These are phyloP conservation scores for Flueggea neowawraea DNA, from an alignment of 441 rosid species.

Conservation along the genomic window DNA sequence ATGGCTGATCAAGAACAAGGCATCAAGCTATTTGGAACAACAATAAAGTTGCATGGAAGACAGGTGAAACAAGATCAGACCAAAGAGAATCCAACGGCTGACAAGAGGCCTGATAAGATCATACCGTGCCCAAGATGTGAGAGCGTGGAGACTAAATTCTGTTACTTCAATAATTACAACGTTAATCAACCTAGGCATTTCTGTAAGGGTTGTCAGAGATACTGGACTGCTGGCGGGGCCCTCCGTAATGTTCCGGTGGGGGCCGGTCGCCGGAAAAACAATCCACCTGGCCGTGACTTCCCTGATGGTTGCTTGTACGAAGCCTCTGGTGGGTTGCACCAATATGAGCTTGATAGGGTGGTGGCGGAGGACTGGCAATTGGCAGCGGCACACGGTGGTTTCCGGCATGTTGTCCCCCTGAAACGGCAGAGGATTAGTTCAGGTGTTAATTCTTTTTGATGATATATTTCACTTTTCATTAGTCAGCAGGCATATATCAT, in stretches of 20 bases:
- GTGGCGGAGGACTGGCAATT: slow-evolving; percentile 54
- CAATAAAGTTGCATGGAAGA: slow-evolving; percentile 56
- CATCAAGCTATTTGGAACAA: slow-evolving; percentile 78
- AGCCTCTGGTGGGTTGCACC: slow-evolving; percentile 34
- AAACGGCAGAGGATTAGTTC: slow-evolving; percentile 58
- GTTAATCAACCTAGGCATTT: slow-evolving; percentile 95
- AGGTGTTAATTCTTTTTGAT: slow-evolving; percentile 47
- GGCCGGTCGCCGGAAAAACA: slow-evolving; percentile 85
- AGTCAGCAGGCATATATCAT: too few species aligned
- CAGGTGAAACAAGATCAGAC: slow-evolving; percentile 34
- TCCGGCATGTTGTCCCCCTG: slow-evolving; percentile 50
- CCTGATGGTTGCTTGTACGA: background rate
- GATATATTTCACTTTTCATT: slow-evolving; percentile 3
- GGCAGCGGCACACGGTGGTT: slow-evolving; percentile 38
- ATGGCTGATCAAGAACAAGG: slow-evolving; percentile 62
- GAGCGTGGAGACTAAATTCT: slow-evolving; percentile 93
- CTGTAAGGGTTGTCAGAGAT: slow-evolving; percentile 93
- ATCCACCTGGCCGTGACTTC: slow-evolving; percentile 39
- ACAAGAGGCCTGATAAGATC: slow-evolving; percentile 78
- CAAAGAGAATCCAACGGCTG: slow-evolving; percentile 31
- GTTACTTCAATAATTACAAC: slow-evolving; percentile 94
- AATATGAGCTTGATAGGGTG: slow-evolving; percentile 44
- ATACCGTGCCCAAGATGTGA: slow-evolving; percentile 92
- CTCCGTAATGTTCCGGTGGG: slow-evolving; percentile 92
- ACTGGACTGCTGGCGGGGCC: slow-evolving; percentile 97